Evolutionary conservation across 2,329 filamentous ascomycete species (phyloP), one percentile per base, ranked within the genome.

Genomic region (Madurella fahalii): DNA sequence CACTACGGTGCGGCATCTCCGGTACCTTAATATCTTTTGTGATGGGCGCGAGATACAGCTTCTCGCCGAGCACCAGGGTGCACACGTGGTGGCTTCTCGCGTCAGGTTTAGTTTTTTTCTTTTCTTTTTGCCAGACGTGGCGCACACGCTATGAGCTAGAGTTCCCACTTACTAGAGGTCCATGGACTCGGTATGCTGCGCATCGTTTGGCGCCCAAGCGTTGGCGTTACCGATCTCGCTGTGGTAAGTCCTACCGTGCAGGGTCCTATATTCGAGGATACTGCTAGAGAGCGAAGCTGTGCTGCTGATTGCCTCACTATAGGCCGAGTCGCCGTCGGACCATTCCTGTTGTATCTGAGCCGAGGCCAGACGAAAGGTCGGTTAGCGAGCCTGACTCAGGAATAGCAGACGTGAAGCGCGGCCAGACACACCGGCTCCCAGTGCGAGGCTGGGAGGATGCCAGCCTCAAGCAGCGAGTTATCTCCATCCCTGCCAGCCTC

Each of bases 21-120:
- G 25, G 1, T 37, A 46, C 52, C 20, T 46, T 16, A 9, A 17
- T 4, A 25, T 50, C 17, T n/a, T 70, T 52, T 2, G 57, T 48
- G 11, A 71, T 56, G 4, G 68, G 68, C 0, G 69, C 64, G 13
- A 66, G 59, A 50, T 63, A 68, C 2, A 73, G 63, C 17, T 70
- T 69, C 1, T 68, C 67, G 1, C 60, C 60, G 0, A 70, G 61
- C 7, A 64, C 50, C 8, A 64, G 54, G 2, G 61, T 63, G 49
- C 67, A 68, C 16, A 71, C 61, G 31, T 71, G 64, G 58, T 74
- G 71, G 20, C 66, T 61, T 16, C n/a, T 37, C 20, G 7, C 8
- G 17, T 51, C n/a, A 45, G 41, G 30, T 47, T 7, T 7, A 11
- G 7, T 8, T 9, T n/a, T n/a, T n/a, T n/a, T n/a, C n/a, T n/a